Base-by-base conservation (phyloP, 2,329 filamentous ascomycete species). In the Cadophora malorum region DNA sequence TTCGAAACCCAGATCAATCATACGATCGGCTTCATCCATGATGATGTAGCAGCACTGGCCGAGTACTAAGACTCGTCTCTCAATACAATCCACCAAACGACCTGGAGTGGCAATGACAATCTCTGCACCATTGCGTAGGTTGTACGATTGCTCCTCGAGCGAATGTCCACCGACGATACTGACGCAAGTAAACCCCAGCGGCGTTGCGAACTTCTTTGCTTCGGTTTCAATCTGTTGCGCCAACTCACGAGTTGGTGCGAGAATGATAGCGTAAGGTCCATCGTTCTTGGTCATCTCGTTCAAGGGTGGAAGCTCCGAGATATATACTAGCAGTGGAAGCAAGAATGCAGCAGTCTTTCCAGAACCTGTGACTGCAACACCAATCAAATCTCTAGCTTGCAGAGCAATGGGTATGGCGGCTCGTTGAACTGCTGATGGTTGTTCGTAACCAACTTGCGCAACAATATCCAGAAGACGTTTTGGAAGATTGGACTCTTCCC, bases 61-160 rank as follows among this genome's bases (percentile, higher is more conserved):
- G 59, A 98, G 87, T 1, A 99, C 95, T 1, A 98, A 85, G 35
- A 98, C 88, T 41, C 95, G 90, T 21, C 96, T 88, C 80, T 99
- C 96, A 74, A 99, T 96, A 80, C 94, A 98, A 82, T 99, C 96
- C 9, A 98, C 92, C 0, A 99, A 87, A 85, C 96, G 94, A 81
- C 96, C 96, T 0, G 96, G 96, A 0, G 96, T 99, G n/a, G 96
- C 96, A 73, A 99, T 97, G 76, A 99, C 92, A 73, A 99, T 98
- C 79, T 99, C 95, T 0, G 95, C 95, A 65, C 96, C 96, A 74
- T 97, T 93, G 41, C 94, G 89, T 70, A 98, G 85, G 68, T 92
- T 93, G 81, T 91, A 97, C 3, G 92, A 91, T 79, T 99, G 96
- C 78, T 97, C 94, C 79, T 98, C 96, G 55, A 98, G 86, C 0